A percentile compares a stretch with the other conserved stretches of the same genome.
These are phyloP conservation scores for Dipteronia dyeriana DNA, from an alignment of 345 rosid genomes.

Conservation along the genomic window DNA sequence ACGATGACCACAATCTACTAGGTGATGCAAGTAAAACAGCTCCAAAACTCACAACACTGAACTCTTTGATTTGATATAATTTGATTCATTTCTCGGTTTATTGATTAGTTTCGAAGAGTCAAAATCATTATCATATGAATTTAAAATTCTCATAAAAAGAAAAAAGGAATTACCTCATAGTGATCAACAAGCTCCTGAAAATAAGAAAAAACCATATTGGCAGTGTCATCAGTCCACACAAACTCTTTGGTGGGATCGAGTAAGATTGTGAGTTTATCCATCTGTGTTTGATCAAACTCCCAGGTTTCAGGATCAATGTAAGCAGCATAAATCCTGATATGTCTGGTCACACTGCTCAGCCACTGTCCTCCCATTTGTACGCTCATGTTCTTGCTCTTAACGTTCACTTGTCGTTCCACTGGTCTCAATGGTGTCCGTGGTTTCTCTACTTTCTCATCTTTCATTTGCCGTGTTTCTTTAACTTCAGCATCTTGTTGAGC, in stretches of 20 bases:
- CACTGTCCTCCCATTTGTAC: constrained; percentile 75
- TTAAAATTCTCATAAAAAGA: no score
- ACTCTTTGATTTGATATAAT: no score
- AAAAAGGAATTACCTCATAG: constrained; percentile 59
- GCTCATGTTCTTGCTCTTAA: constrained; percentile 71
- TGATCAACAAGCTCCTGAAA: constrained; percentile 98
- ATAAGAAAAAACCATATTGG: constrained; percentile 63
- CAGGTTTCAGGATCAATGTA: constrained; percentile 76
- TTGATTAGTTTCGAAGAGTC: no score
- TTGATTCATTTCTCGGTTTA: no score
- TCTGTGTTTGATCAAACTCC: constrained; percentile 73
- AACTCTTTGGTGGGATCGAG: constrained; percentile 90
- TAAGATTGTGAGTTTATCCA: constrained; percentile 83
- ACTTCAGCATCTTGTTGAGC: constrained; percentile 52
- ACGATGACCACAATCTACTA: no score
- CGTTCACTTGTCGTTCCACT: constrained; percentile 75
- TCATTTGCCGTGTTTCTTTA: constrained; percentile 33
- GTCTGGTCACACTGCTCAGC: constrained; percentile 73
- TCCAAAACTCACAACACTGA: no score
- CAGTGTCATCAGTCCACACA: constrained; percentile 72
- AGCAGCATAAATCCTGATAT: constrained; percentile 76
- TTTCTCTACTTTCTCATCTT: constrained; percentile 23
- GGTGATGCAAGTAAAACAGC: no score
- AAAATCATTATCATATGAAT: no score
- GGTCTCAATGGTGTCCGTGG: constrained; percentile 62